Conservation (phyloP, 257 asterid genomes). For the Nicotiana tomentosiformis region DNA sequence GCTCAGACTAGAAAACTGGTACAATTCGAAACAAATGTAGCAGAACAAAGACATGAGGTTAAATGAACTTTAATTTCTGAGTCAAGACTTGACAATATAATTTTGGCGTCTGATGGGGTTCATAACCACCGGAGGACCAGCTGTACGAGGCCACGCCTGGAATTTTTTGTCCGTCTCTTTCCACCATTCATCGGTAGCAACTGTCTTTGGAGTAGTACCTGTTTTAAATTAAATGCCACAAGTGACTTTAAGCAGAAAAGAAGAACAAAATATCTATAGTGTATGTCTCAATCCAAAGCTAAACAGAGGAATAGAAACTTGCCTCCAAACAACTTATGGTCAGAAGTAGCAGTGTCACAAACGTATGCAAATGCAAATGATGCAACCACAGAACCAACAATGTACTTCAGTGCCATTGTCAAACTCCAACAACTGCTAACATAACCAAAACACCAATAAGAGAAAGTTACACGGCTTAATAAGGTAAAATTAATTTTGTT, state of each 20-base stretch:
- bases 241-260: neutral
- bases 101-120: slow-evolving; percentile 93
- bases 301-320: neutral
- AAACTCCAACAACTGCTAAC: slow-evolving; percentile 13
- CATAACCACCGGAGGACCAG: slow-evolving; percentile 95
- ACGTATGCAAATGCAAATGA: slow-evolving; percentile 29
- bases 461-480: neutral
- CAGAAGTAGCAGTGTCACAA: slow-evolving; percentile 22
- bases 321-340: slow-evolving; percentile 28
- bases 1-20: neutral
- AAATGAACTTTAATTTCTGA: neutral
- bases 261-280: neutral
- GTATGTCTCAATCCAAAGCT: neutral
- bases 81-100: slow-evolving; percentile 50
- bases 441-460: neutral
- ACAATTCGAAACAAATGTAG: neutral
- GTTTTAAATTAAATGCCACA: neutral
- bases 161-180: slow-evolving; percentile 79
- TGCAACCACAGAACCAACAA: slow-evolving; percentile 18
- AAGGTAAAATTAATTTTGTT: no score
- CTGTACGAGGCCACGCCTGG: slow-evolving; percentile 96
- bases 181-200: slow-evolving; percentile 59
- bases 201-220: slow-evolving; percentile 67
- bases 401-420: slow-evolving; percentile 24
- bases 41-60: neutral